Base-by-base conservation (phyloP, 2,329 filamentous ascomycete species). In the Aspergillus clavatus region DNA sequence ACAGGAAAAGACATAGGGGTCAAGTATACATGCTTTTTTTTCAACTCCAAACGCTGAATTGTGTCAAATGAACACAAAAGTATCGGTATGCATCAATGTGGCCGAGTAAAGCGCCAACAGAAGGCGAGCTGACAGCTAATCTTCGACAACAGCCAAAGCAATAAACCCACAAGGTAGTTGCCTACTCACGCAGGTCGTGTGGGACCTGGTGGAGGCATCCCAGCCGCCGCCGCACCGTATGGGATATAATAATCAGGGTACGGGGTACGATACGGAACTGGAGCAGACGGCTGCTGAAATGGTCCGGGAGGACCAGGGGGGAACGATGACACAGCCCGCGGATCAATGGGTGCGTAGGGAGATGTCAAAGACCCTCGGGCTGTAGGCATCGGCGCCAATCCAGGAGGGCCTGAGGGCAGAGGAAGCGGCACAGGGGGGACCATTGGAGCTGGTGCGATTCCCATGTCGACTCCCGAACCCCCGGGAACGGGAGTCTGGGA, bases 301-400 rank as follows among this genome's bases (percentile, higher is more conserved):
- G 51, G 47, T 2, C 47, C 48, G 22, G 42, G 50, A 33, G 54
- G 54, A 4, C 43, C 48, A 7, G 50, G 45, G 22, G 52, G 46
- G 33, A 56, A 57, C 11, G 53, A 47, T 7, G 48, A 43, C 18
- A 60, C 47, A 29, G 48, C 41, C 28, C 56, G 44, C 19, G 56
- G 56, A 31, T 60, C 57, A 6, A 65, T 60, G n/a, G 59, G 62
- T 5, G 57, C 60, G 43, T 60, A 67, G 11, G 62, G 57, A 7
- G 47, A 38, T 14, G 49, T 46, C 39, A 60, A 47, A 23, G 51
- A 46, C 24, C 53, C 41, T 5, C 49, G 55, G 21, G 52, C 46
- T 29, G 52, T 40, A 21, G 54, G 45, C 43, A 55, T 47, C 12
- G 56, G 55, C 11, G 51, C 51, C 36, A 55, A 39, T 19, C 47